These are phyloP conservation scores for Medicago truncatula DNA, from an alignment of 306 rosid genomes.

Conservation along the genomic window MtrunA17r5.0-ANR NC_053042.1:51281001-51281500, in stretches of 20 bases:
- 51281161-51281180: conserved; percentile 93
- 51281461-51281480: conserved; percentile 47
- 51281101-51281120: not conserved
- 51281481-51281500: too few species aligned
- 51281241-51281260: conserved; percentile 81
- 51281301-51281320: conserved; percentile 79
- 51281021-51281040: conserved; percentile 64
- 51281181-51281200: conserved; percentile 83
- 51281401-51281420: conserved; percentile 89
- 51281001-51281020: conserved; percentile 71
- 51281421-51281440: conserved; percentile 96
- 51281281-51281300: conserved; percentile 67
- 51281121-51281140: not conserved
- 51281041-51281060: conserved; percentile 71
- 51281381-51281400: conserved; percentile 58
- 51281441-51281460: conserved; percentile 82
- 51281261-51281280: conserved; percentile 91
- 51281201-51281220: conserved; percentile 68
- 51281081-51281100: conserved; percentile 65
- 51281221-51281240: conserved; percentile 84
- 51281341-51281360: conserved; percentile 65
- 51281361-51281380: conserved; percentile 85
- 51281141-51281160: conserved; percentile 84
- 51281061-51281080: conserved; percentile 59
- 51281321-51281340: conserved; percentile 72